Percentiles rank a stretch among this genome's conserved stretches.
These are phyloP conservation scores for Diospyros lotus DNA, from an alignment of 148 eudicot genomes.

Conservation along the genomic window DNA sequence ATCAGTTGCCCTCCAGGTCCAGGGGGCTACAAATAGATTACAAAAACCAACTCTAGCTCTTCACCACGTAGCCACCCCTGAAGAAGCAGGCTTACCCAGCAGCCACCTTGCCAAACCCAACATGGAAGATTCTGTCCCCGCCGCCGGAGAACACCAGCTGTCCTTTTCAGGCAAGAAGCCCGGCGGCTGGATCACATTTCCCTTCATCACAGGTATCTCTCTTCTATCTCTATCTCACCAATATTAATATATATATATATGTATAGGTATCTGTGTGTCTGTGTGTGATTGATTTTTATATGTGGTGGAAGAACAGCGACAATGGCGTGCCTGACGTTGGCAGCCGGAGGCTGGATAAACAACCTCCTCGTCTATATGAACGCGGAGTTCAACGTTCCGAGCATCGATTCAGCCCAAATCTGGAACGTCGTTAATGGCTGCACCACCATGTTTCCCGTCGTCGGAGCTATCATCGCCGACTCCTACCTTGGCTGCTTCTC, in stretches of 20 bases:
- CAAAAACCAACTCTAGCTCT: too few relatives aligned
- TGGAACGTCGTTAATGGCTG: conserved; percentile 24
- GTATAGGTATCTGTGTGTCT: too few relatives aligned
- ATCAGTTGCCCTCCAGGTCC: too few relatives aligned
- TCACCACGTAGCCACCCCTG: too few relatives aligned
- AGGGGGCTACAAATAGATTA: too few relatives aligned
- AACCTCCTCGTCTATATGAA: conserved; percentile 34
- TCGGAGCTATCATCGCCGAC: conserved; percentile 42
- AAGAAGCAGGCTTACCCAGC: not conserved
- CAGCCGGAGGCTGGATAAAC: conserved; percentile 26
- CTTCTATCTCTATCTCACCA: not conserved
- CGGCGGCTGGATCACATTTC: conserved; percentile 40
- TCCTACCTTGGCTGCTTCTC: conserved; percentile 36
- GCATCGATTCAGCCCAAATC: conserved; percentile 30
- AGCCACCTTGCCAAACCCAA: not conserved
- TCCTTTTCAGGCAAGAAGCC: not conserved
- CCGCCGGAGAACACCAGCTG: not conserved
- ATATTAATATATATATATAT: not conserved
- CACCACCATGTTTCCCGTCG: conserved; percentile 18
- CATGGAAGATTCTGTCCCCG: not conserved
- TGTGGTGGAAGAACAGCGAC: conserved; percentile 19
- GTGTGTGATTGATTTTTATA: not conserved
- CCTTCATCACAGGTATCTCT: conserved; percentile 30
- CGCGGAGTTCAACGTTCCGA: conserved; percentile 24
- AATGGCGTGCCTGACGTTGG: conserved; percentile 27